A percentile compares a stretch with the other conserved stretches of the same genome.
Evolutionary conservation across 2,329 filamentous ascomycete genomes (phyloP).

Genomic region (Fusarium nodosum): DNA sequence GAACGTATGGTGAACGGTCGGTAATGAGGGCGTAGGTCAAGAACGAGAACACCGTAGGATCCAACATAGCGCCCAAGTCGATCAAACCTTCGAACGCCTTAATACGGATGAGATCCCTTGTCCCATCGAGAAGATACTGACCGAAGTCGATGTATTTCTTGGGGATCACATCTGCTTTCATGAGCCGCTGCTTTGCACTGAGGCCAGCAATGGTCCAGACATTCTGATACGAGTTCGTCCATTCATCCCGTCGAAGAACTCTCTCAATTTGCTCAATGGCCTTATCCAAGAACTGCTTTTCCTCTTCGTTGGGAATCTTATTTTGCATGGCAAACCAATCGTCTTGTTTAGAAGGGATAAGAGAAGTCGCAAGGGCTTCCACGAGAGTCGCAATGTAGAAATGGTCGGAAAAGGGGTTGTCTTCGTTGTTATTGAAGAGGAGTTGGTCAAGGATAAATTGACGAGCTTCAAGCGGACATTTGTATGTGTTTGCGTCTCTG

Average conservation of each 20-base stretch:
- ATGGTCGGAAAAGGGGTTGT: conserved; percentile 89
- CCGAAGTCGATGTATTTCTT: conserved; percentile 68
- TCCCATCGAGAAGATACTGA: conserved; percentile 75
- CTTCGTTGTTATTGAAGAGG: conserved; percentile 93
- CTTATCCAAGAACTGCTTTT: conserved; percentile 64
- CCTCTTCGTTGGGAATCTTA: conserved; percentile 61
- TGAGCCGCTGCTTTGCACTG: conserved; percentile 71
- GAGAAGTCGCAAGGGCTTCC: conserved; percentile 68
- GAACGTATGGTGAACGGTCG: conserved; percentile 74
- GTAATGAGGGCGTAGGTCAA: conserved; percentile 71
- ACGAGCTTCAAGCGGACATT: conserved; percentile 83
- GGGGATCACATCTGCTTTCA: conserved; percentile 74
- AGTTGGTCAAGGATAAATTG: conserved; percentile 90
- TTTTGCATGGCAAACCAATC: conserved; percentile 62
- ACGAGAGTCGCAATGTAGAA: conserved; percentile 89
- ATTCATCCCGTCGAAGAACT: conserved; percentile 76
- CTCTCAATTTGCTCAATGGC: conserved; percentile 75
- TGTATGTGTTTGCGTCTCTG: conserved; percentile 76
- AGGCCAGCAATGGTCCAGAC: conserved; percentile 74
- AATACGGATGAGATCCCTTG: conserved; percentile 72
- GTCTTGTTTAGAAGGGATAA: conserved; percentile 64
- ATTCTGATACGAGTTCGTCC: conserved; percentile 76
- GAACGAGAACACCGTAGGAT: conserved; percentile 67
- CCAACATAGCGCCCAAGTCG: conserved; percentile 72
- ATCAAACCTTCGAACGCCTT: conserved; percentile 75